Evolutionary conservation across 768 basidiomycete species (phyloP).

Genomic region (Tulasnella sp.): DNA sequence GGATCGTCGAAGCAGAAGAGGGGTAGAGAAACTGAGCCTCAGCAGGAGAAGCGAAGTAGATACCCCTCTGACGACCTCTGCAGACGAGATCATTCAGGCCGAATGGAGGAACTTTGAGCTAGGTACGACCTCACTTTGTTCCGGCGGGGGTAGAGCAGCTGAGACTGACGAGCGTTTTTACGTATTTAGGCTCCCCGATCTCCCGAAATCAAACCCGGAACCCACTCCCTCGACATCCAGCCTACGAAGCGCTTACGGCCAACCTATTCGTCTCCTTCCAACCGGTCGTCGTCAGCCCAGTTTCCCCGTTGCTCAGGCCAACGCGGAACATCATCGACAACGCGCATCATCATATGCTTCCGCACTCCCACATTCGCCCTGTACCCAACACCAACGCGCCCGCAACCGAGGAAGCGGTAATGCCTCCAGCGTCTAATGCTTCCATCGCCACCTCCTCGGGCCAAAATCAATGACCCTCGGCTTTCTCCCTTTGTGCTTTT

Average conservation of each 20-base stretch:
- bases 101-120: conserved; percentile 9
- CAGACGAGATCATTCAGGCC: not conserved
- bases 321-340: not conserved
- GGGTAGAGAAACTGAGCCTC: not conserved
- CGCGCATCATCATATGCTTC: not conserved
- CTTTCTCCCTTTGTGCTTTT: not conserved
- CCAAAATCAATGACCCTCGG: not conserved
- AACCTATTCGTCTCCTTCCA: conserved; percentile 7
- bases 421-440: not conserved
- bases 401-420: not conserved
- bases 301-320: not conserved
- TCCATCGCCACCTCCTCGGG: not conserved
- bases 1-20: not conserved
- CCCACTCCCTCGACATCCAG: conserved; percentile 14
- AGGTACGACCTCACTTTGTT: not conserved
- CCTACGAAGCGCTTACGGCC: conserved; percentile 8
- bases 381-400: not conserved
- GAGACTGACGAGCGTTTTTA: too few species aligned
- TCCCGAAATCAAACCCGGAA: conserved; percentile 14
- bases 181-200: conserved; percentile 13
- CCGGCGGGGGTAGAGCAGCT: too few species aligned
- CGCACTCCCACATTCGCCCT: not conserved
- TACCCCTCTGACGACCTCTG: not conserved
- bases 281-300: not conserved
- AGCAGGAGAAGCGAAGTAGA: not conserved